Percentiles rank a stretch among this genome's conserved stretches.
Conservation (phyloP, 768 basidiomycete species). For the Amylocystis lapponica region DNA sequence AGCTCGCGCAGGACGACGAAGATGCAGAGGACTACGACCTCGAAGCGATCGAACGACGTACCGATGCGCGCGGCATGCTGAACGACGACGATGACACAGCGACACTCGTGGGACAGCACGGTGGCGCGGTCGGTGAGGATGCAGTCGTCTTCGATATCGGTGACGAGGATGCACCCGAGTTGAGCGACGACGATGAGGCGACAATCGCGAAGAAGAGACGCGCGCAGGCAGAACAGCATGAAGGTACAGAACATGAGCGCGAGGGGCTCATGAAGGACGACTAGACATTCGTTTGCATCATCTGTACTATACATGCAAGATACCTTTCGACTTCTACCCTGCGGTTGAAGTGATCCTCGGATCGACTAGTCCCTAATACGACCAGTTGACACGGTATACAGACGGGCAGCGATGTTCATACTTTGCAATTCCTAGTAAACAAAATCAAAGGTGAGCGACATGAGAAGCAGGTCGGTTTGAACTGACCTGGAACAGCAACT, state of each 20-base stretch:
- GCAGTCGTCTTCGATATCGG: slow-evolving; percentile 89
- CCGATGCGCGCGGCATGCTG: slow-evolving; percentile 31
- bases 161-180: slow-evolving; percentile 74
- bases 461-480: not conserved
- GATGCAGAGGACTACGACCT: slow-evolving; percentile 92
- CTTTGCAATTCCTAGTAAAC: slow-evolving; percentile 76
- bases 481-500: slow-evolving; percentile 87
- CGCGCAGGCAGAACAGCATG: slow-evolving; percentile 29
- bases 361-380: slow-evolving; percentile 60
- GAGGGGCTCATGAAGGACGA: slow-evolving; percentile 53
- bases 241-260: slow-evolving; percentile 51
- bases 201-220: slow-evolving; percentile 45
- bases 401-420: slow-evolving; percentile 89
- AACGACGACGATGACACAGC: slow-evolving; percentile 68
- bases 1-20: slow-evolving; percentile 90
- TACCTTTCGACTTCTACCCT: slow-evolving; percentile 11
- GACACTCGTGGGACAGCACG: slow-evolving; percentile 61
- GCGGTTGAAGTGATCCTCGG: slow-evolving; percentile 13
- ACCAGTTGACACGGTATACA: slow-evolving; percentile 84
- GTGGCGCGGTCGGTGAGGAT: slow-evolving; percentile 50
- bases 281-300: slow-evolving; percentile 19
- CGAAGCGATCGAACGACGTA: slow-evolving; percentile 62
- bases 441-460: slow-evolving; percentile 2
- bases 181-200: slow-evolving; percentile 58
- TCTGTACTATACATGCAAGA: slow-evolving; percentile 32